Evolutionary conservation across 352 stramenopile genomes (phyloP).

Genomic region (Thalassiosira exigua): DNA sequence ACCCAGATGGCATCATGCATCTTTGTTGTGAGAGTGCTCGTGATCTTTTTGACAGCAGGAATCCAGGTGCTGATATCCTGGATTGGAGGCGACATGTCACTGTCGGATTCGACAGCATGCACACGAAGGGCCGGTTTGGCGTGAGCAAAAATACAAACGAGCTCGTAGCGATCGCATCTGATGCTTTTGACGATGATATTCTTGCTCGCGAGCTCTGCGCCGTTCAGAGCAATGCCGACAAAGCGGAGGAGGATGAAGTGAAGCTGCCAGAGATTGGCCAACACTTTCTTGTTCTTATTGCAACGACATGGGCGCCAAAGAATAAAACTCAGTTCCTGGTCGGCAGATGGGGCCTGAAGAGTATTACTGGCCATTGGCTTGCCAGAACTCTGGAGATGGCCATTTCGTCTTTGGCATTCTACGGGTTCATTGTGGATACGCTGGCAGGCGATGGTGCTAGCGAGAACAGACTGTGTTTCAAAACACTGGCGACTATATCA

Average conservation of each 20-base stretch:
- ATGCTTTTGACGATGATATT: conserved; percentile 25
- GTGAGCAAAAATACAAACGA: conserved; percentile 22
- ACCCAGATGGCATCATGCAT: conserved; percentile 26
- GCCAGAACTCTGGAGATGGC: background rate
- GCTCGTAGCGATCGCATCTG: conserved; percentile 1
- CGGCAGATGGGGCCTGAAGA: conserved; percentile 9
- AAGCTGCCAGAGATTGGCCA: conserved; percentile 12
- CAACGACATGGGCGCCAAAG: conserved; percentile 14
- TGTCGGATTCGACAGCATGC: conserved; percentile 21
- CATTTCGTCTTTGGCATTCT: background rate
- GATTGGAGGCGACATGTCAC: background rate
- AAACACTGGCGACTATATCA: conserved; percentile 13
- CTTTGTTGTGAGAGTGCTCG: background rate
- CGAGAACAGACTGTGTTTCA: conserved; percentile 17
- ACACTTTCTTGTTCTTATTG: conserved; percentile 40
- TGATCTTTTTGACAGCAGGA: background rate
- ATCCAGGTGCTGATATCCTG: conserved; percentile 4
- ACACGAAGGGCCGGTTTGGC: conserved; percentile 22
- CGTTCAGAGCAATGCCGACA: background rate
- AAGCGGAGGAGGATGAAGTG: conserved; percentile 1
- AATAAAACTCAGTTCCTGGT: conserved; percentile 27
- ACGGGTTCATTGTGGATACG: conserved; percentile 26
- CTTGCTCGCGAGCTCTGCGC: conserved; percentile 10
- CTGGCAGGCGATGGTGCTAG: conserved; percentile 19
- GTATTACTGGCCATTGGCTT: background rate